Evolutionary conservation across 176 grass and related monocot species (phyloP).

Genomic region (Oryza meyeriana): DNA sequence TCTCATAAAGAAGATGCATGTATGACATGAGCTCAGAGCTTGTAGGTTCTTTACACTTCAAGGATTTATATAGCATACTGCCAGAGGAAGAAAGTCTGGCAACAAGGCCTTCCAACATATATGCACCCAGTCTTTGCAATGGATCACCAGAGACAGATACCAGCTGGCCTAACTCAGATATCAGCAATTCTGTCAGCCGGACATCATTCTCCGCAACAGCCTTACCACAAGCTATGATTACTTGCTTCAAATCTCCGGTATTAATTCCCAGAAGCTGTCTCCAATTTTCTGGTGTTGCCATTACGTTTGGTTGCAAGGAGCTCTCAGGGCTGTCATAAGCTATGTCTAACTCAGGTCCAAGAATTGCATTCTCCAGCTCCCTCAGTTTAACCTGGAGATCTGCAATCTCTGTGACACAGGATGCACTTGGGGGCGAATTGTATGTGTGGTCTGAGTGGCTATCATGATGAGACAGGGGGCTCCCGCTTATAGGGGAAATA

Average conservation of each 20-base stretch:
- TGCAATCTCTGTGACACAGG: slow-evolving; percentile 66
- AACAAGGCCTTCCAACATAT: slow-evolving; percentile 72
- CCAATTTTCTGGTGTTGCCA: slow-evolving; percentile 41
- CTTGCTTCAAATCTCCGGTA: slow-evolving; percentile 61
- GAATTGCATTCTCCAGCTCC: slow-evolving; percentile 72
- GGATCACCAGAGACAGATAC: slow-evolving; percentile 72
- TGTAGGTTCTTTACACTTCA: slow-evolving; percentile 76
- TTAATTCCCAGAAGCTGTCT: slow-evolving; percentile 65
- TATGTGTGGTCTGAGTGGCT: slow-evolving; percentile 56
- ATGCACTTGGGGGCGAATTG: slow-evolving; percentile 62
- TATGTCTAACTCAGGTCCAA: slow-evolving; percentile 65
- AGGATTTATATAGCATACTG: slow-evolving; percentile 68
- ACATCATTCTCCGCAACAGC: slow-evolving; percentile 53
- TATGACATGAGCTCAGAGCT: slow-evolving; percentile 73
- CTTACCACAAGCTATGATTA: slow-evolving; percentile 58
- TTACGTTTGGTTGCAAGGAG: slow-evolving; percentile 22
- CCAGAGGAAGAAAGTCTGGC: slow-evolving; percentile 71
- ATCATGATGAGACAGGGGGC: slow-evolving; percentile 66
- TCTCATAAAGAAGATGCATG: slow-evolving; percentile 67
- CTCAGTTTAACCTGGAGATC: slow-evolving; percentile 65
- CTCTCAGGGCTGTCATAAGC: slow-evolving; percentile 44
- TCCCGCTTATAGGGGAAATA: slow-evolving; percentile 49
- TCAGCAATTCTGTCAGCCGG: slow-evolving; percentile 39
- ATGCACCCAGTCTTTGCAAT: slow-evolving; percentile 64
- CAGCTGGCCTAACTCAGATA: slow-evolving; percentile 57